Evolutionary conservation across 768 basidiomycete genomes (phyloP).

Genomic region (Fistulinella prunicolor): DNA sequence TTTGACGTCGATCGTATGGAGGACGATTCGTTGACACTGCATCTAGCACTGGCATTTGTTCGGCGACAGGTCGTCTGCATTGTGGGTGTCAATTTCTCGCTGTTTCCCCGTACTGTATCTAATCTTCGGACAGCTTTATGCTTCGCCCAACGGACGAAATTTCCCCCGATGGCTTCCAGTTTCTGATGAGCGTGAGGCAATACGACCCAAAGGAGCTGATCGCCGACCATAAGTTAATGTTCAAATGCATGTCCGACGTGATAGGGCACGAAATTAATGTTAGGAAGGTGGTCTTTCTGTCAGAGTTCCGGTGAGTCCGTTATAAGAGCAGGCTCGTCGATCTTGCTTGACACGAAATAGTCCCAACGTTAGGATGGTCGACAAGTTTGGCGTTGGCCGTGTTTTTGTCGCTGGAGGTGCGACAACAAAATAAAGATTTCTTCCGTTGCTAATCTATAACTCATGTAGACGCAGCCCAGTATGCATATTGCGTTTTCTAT

Average conservation of each 20-base stretch:
- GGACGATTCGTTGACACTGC: neutral
- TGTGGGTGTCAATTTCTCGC: neutral
- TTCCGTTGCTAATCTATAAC: neutral
- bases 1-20: neutral
- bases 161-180: slow-evolving; percentile 15
- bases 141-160: slow-evolving; percentile 5
- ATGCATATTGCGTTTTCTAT: neutral
- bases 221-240: slow-evolving; percentile 22
- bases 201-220: slow-evolving; percentile 11
- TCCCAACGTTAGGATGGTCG: neutral
- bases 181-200: neutral
- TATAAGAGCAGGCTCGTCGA: neutral
- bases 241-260: slow-evolving; percentile 24
- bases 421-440: neutral
- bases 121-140: neutral
- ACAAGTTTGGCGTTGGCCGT: neutral
- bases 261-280: slow-evolving; percentile 29
- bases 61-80: slow-evolving; percentile 2
- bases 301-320: slow-evolving; percentile 22
- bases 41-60: slow-evolving; percentile 25
- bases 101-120: neutral
- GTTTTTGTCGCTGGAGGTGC: neutral
- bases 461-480: slow-evolving; percentile 46
- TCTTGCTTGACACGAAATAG: neutral
- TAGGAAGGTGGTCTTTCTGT: slow-evolving; percentile 23